Conservation (phyloP, 73 alveolate genomes). For the Symbiodinium pilosum region DNA sequence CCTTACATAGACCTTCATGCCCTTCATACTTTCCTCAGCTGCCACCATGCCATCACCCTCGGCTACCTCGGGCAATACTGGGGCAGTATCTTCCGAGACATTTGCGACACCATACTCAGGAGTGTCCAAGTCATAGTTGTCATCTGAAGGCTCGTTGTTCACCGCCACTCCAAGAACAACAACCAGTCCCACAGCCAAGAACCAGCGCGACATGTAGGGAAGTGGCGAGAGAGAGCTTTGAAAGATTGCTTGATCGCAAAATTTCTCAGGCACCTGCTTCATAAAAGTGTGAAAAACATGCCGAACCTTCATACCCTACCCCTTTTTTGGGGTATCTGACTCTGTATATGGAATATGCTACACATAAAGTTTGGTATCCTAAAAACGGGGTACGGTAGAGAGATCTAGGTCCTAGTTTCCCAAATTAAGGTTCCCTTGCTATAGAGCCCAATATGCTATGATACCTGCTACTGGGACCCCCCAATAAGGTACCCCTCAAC, state of each 20-base stretch:
- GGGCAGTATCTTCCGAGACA: neutral
- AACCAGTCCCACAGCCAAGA: neutral
- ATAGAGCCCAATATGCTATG: no score
- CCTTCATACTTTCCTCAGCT: neutral
- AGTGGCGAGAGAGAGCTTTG: neutral
- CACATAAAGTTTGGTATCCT: no score
- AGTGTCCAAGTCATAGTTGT: neutral
- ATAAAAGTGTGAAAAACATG: no score
- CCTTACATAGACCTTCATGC: no score
- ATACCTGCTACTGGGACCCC: no score
- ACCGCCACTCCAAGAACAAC: slow-evolving; percentile 1
- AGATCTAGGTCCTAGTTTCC: no score
- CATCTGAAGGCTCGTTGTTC: neutral
- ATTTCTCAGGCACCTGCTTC: neutral
- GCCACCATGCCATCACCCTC: neutral
- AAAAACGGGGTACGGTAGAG: no score
- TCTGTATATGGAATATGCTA: no score
- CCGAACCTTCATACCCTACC: no score
- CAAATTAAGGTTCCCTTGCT: no score
- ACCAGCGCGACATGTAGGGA: neutral
- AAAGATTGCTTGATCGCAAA: neutral
- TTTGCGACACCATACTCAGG: neutral
- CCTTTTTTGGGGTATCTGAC: no score
- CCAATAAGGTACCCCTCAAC: no score
- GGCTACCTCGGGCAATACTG: neutral